phyloP scores from a whole-genome alignment of 2,329 filamentous ascomycete species.

The Trichophyton simii region DNA sequence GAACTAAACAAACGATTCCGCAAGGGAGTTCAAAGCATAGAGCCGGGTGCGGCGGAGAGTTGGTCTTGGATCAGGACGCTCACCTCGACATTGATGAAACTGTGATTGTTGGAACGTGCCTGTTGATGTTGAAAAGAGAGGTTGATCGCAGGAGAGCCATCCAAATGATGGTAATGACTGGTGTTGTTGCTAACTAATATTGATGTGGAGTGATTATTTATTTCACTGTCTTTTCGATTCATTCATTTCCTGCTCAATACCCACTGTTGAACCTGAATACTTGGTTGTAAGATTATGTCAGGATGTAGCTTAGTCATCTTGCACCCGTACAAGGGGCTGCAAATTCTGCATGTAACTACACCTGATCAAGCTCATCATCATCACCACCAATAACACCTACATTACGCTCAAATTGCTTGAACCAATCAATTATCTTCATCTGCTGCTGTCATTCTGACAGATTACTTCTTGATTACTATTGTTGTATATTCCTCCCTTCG shows the following conservation, averaged over 20 bases:
- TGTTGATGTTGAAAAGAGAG: slow-evolving; percentile 55
- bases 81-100: slow-evolving; percentile 29
- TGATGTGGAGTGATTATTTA: not conserved
- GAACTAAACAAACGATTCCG: slow-evolving; percentile 31
- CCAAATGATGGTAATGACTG: slow-evolving; percentile 34
- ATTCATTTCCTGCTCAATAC: not conserved
- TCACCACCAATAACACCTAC: too few species aligned
- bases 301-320: too few species aligned
- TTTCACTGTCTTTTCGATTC: not conserved
- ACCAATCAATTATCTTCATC: too few species aligned
- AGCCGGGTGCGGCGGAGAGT: slow-evolving; percentile 33
- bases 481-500: not conserved
- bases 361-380: too few species aligned
- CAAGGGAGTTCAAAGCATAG: slow-evolving; percentile 24
- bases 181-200: not conserved
- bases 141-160: slow-evolving; percentile 44
- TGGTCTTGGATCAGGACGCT: slow-evolving; percentile 42
- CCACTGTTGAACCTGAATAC: not conserved
- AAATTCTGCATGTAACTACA: too few species aligned
- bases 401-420: too few species aligned
- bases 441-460: too few species aligned
- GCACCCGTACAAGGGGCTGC: too few species aligned
- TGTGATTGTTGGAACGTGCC: slow-evolving; percentile 44
- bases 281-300: too few species aligned
- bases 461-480: not conserved